phyloP scores from a whole-genome alignment of 768 basidiomycete genomes.

The Pleurotus platypus region DNA sequence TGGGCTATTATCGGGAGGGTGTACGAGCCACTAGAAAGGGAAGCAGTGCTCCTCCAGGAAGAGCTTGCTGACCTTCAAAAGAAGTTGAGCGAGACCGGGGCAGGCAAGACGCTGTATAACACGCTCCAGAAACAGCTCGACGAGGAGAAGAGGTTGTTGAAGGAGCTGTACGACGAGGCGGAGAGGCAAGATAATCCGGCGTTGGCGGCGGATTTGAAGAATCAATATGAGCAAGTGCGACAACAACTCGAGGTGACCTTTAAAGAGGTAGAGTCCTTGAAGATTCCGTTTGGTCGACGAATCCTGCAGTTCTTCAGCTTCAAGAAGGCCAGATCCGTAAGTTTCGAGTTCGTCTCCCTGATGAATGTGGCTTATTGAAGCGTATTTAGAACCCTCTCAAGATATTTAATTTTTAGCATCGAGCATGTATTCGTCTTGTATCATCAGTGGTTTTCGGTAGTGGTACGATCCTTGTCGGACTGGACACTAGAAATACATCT shows the following conservation, averaged over 20 bases:
- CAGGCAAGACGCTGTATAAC: conserved; percentile 6
- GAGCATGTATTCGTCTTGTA: no score
- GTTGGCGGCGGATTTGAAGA: neutral
- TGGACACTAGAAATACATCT: no score
- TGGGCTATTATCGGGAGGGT: conserved; percentile 6
- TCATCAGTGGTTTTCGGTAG: no score
- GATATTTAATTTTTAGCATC: no score
- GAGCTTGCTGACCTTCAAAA: conserved; percentile 9
- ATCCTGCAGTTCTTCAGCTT: conserved; percentile 2
- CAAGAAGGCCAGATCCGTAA: conserved; percentile 5
- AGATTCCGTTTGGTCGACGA: conserved; percentile 6
- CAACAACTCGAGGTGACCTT: conserved; percentile 4
- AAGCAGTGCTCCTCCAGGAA: conserved; percentile 9
- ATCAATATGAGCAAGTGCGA: conserved; percentile 7
- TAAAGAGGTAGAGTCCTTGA: conserved; percentile 7
- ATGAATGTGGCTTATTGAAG: no score
- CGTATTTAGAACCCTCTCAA: no score
- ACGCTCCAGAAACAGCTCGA: conserved; percentile 10
- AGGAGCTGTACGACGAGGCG: conserved; percentile 8
- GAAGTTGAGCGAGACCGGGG: conserved; percentile 8
- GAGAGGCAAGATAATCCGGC: conserved; percentile 3
- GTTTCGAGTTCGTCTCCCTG: neutral
- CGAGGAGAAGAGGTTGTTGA: conserved; percentile 7
- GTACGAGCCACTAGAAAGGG: neutral
- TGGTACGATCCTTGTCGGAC: no score